A percentile compares a stretch with the other conserved stretches of the same genome.
phyloP scores from a whole-genome alignment of 371 early-diverging fungal species.

The Chytridiales sp. region DNA sequence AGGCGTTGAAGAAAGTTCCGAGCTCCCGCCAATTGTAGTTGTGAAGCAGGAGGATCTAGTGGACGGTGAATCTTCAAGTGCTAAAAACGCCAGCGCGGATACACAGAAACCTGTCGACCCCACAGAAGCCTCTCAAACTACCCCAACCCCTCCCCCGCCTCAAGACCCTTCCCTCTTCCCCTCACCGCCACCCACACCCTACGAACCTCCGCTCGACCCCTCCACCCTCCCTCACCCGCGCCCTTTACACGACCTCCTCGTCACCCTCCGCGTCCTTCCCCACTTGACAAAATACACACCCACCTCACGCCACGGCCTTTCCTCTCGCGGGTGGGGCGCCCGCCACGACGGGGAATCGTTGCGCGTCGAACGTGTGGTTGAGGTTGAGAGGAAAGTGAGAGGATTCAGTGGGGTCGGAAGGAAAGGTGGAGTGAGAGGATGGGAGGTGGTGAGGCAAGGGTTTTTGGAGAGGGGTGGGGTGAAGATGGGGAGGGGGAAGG shows the following conservation, averaged over 20 bases:
- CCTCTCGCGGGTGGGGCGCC: conserved; percentile 66
- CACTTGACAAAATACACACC: conserved; percentile 68
- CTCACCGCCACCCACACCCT: conserved; percentile 2
- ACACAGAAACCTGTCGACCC: conserved; percentile 15
- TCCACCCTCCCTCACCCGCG: conserved; percentile 5
- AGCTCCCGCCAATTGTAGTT: too few species aligned
- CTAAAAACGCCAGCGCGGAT: too few species aligned
- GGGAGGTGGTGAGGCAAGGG: conserved; percentile 12
- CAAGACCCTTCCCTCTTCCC: conserved; percentile 7
- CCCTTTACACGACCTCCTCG: conserved; percentile 59
- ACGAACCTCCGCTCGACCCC: conserved; percentile 7
- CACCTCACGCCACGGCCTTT: conserved; percentile 58
- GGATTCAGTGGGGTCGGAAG: conserved; percentile 5
- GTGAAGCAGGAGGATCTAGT: too few species aligned
- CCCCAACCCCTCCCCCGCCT: background rate
- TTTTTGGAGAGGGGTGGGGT: background rate
- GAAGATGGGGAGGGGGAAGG: background rate
- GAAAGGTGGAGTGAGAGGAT: conserved; percentile 14
- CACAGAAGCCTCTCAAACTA: conserved; percentile 25
- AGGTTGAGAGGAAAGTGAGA: conserved; percentile 8
- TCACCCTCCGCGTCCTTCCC: conserved; percentile 74
- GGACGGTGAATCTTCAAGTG: too few species aligned
- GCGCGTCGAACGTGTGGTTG: conserved; percentile 59
- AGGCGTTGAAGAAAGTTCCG: too few species aligned
- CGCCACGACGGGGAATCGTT: conserved; percentile 77